Evolutionary conservation across 2,329 filamentous ascomycete species (phyloP).

Genomic region (Cyphellophora attinorum): DNA sequence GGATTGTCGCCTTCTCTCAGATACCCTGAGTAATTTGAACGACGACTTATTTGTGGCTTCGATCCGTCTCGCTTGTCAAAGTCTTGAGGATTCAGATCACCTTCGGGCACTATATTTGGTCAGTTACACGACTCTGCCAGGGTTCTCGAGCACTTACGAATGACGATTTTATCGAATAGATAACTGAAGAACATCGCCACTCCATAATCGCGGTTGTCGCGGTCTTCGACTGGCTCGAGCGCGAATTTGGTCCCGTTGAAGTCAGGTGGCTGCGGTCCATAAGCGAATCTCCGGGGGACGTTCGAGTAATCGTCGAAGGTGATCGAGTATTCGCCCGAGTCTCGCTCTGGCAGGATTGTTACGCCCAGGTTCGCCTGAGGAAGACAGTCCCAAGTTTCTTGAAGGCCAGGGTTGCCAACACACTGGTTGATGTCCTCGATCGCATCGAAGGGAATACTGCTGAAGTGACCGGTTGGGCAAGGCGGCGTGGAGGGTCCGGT

Average conservation of each 20-base stretch:
- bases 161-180: conserved; percentile 55
- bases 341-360: conserved; percentile 20
- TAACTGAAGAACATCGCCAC: conserved; percentile 56
- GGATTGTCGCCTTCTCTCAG: conserved; percentile 48
- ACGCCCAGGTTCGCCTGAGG: conserved; percentile 25
- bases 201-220: conserved; percentile 45
- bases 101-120: conserved; percentile 23
- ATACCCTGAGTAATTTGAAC: conserved; percentile 25
- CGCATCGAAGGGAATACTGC: conserved; percentile 37
- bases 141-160: conserved; percentile 23
- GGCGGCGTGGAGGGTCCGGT: conserved; percentile 31
- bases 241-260: conserved; percentile 33
- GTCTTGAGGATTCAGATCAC: conserved; percentile 23
- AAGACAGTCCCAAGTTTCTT: conserved; percentile 42
- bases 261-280: conserved; percentile 53
- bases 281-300: conserved; percentile 36
- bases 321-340: conserved; percentile 24
- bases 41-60: neutral
- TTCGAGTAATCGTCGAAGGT: conserved; percentile 28
- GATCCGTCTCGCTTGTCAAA: conserved; percentile 22
- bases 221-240: conserved; percentile 48
- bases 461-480: conserved; percentile 38
- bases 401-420: conserved; percentile 34
- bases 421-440: conserved; percentile 40
- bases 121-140: conserved; percentile 1